Evolutionary conservation across 768 basidiomycete species (phyloP).

Genomic region (Tylopilus sp.): DNA sequence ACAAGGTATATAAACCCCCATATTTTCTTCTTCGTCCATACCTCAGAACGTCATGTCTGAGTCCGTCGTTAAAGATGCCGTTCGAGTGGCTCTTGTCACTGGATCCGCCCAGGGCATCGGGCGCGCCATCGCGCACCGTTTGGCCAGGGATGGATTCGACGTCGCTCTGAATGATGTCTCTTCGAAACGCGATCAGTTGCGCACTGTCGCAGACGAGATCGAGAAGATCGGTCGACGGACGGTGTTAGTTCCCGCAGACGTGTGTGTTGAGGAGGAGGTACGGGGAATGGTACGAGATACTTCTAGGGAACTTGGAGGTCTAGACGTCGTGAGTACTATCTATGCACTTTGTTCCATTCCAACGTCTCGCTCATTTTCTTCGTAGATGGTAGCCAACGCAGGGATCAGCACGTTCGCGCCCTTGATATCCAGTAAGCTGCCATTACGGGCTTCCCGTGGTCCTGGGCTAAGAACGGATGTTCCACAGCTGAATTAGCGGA

Average conservation of each 20-base stretch:
- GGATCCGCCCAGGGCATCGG: constrained; percentile 33
- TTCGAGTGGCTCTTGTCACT: constrained; percentile 32
- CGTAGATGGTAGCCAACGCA: constrained; percentile 18
- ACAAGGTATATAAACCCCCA: background rate
- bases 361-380: background rate
- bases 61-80: background rate
- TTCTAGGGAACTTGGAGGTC: background rate
- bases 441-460: too few relatives aligned
- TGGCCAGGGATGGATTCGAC: constrained; percentile 24
- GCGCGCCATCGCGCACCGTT: constrained; percentile 14
- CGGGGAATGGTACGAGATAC: background rate
- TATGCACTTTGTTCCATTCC: background rate
- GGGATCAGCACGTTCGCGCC: background rate
- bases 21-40: background rate
- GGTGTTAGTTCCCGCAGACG: background rate
- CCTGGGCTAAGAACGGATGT: background rate
- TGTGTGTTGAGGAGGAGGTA: background rate
- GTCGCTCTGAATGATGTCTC: constrained; percentile 29
- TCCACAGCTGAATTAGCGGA: background rate
- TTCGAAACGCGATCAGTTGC: constrained; percentile 11
- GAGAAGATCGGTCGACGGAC: constrained; percentile 11
- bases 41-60: background rate
- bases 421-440: background rate
- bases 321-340: background rate
- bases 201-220: constrained; percentile 10